Base-by-base conservation (phyloP, 768 basidiomycete genomes). In the Sarcomyxa edulis region DNA sequence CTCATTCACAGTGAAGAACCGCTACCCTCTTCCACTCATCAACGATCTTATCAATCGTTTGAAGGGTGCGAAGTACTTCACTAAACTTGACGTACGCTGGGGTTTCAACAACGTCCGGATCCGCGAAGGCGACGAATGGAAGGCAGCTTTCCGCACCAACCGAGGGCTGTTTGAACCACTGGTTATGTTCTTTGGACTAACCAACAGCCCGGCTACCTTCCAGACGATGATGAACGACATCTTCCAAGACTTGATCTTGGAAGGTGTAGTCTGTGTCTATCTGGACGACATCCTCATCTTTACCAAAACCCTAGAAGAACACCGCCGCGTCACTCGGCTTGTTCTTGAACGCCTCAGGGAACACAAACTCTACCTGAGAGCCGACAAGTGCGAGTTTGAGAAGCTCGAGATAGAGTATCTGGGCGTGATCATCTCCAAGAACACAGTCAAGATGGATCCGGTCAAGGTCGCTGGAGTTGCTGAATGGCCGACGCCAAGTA, bases 91-190 rank as follows among this genome's bases (percentile, higher is more conserved):
- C 44, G 51, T 73, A 5, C 43, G 53, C 7, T 56, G 55, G 36
- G 64, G 61, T 1, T 71, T 57, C 46, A 53, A 65, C 40, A 53
- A 58, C 30, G n/a, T n/a, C n/a, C n/a, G n/a, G n/a, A n/a, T n/a
- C n/a, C n/a, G n/a, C n/a, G n/a, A n/a, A n/a, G 68, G 65, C 6
- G 59, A 72, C 39, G 52, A 69, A 48, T 65, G 60, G 59, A 73
- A 72, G 40, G 69, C 64, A 0, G 64, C 68, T 0, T 74, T 76
- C 49, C 38, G 40, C 2, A 67, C 61, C 0, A 45, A 55, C 11
- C 45, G 45, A 5, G 68, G 70, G 1, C 45, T 58, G 1, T 71
- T 55, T 36, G 56, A 69, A 47, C 62, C 49, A 6, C 31, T 46
- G 0, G 65, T 70, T 11, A 67, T 70, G 63, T 66, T 62, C 23